phyloP scores from a whole-genome alignment of 495 filamentous ascomycete species.

The Hypoxylon crocopeplum region DNA sequence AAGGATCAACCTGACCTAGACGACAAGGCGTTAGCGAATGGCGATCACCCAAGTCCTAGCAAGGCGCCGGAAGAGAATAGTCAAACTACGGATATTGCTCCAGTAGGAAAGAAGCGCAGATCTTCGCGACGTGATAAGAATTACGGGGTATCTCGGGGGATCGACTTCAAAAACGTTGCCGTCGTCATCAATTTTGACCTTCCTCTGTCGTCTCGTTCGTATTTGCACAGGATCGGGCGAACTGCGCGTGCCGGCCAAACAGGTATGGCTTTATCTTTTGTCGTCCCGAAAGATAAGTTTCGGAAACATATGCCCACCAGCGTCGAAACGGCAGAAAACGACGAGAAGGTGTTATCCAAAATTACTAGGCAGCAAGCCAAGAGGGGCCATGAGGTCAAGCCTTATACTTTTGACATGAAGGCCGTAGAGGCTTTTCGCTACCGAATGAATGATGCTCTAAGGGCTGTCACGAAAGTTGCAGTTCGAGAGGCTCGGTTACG shows the following conservation, averaged over 20 bases:
- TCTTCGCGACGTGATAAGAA: constrained; percentile 72
- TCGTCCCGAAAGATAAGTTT: constrained; percentile 78
- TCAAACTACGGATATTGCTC: constrained; percentile 24
- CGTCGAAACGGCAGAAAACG: constrained; percentile 72
- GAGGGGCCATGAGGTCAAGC: constrained; percentile 77
- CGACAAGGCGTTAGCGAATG: constrained; percentile 15
- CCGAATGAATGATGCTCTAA: constrained; percentile 82
- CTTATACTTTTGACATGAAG: constrained; percentile 93
- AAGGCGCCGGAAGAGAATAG: constrained; percentile 29
- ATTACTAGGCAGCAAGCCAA: constrained; percentile 75
- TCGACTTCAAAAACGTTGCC: constrained; percentile 95
- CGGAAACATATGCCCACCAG: constrained; percentile 90
- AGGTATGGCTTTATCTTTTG: constrained; percentile 94
- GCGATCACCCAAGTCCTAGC: neutral
- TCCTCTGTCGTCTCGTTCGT: constrained; percentile 85
- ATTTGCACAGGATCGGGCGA: constrained; percentile 88
- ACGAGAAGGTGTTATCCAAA: constrained; percentile 80
- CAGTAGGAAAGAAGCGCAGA: constrained; percentile 67
- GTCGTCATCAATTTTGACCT: constrained; percentile 98
- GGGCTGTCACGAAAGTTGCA: constrained; percentile 59
- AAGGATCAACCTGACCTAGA: constrained; percentile 45
- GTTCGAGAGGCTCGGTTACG: constrained; percentile 87
- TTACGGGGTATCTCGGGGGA: constrained; percentile 84
- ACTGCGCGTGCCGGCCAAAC: constrained; percentile 89
- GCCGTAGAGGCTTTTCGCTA: constrained; percentile 93